phyloP scores from a whole-genome alignment of 805 yeast genomes.

The Myxozyma lipomycoides region DNA sequence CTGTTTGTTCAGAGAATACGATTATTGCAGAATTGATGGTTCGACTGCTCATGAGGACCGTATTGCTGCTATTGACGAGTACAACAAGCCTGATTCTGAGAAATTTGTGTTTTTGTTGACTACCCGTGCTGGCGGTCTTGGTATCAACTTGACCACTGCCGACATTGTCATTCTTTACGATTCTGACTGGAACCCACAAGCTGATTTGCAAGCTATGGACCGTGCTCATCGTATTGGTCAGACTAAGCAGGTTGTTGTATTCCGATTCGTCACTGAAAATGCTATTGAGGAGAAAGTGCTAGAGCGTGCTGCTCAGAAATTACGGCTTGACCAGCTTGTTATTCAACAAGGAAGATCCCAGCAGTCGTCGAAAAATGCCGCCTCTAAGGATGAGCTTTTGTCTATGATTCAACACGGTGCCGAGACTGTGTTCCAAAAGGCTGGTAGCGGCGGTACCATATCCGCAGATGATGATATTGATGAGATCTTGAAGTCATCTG shows the following conservation, averaged over 20 bases:
- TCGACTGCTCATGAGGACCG: constrained; percentile 91
- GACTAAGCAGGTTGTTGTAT: constrained; percentile 90
- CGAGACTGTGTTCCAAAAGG: constrained; percentile 67
- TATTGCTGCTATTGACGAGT: constrained; percentile 87
- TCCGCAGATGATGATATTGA: constrained; percentile 60
- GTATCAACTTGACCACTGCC: constrained; percentile 88
- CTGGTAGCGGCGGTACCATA: constrained; percentile 34
- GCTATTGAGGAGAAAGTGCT: constrained; percentile 95
- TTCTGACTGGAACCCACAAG: constrained; percentile 98
- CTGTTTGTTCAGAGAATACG: constrained; percentile 75
- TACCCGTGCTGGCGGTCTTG: constrained; percentile 95
- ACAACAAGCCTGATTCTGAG: constrained; percentile 72
- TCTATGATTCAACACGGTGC: constrained; percentile 99
- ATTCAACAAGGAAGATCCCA: constrained; percentile 83
- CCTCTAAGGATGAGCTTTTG: constrained; percentile 72
- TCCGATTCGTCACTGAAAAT: constrained; percentile 87
- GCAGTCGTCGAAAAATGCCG: constrained; percentile 40
- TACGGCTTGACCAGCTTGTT: constrained; percentile 87
- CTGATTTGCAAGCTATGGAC: constrained; percentile 97
- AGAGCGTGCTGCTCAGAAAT: constrained; percentile 92
- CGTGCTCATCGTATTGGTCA: constrained; percentile 97
- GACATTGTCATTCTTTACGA: constrained; percentile 85
- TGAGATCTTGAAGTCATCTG: constrained; percentile 72
- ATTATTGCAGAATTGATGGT: constrained; percentile 91
- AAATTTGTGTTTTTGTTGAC: constrained; percentile 83